Evolutionary conservation across 139 green algal species (phyloP), one percentile per base, ranked within the genome.

Genomic region (Trebouxia sp.): DNA sequence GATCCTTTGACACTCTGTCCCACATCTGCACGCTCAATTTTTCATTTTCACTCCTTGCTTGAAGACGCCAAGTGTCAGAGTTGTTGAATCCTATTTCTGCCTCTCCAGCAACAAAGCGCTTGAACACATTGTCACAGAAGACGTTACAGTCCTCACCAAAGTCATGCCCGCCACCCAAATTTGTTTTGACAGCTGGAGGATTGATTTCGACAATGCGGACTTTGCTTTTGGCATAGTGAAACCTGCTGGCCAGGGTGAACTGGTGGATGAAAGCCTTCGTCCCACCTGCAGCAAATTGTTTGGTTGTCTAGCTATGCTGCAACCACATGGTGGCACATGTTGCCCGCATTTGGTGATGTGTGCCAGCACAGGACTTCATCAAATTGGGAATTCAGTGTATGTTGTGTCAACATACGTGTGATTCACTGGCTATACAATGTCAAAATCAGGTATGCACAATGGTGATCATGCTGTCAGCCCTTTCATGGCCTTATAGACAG

Each of bases 81-180:
- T 41, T 41, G 20, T 76, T 76, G 37, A 51, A 76, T 5, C 66
- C 66, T 37, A 76, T 76, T 50, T 76, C 66, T 50, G 39, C 38
- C 11, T 76, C 66, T 32, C 66, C 66, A 76, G 66, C 66, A 30
- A 37, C 66, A 47, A 76, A 76, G 66, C 66, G 66, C 66, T 76
- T 8, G 39, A 76, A 30, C 1, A 50, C 66, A 51, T 47, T 22
- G 12, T 76, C 14, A 24, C 66, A 76, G 66, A 76, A 76, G 7
- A 50, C 66, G 11, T 76, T 37, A 10, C 20, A 38, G 24, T 47
- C 38, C 66, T 76, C 66, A 51, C 66, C 66, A 30, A 35, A 20
- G 22, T 76, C 66, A 67, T 67, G 56, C 7, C 38, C 39, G 2
- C 66, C 66, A 51, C 37, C 66, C 48, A 76, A 37, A 32, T 76